Conservation (phyloP, 106 monocot species). For the Allium cepa region DNA sequence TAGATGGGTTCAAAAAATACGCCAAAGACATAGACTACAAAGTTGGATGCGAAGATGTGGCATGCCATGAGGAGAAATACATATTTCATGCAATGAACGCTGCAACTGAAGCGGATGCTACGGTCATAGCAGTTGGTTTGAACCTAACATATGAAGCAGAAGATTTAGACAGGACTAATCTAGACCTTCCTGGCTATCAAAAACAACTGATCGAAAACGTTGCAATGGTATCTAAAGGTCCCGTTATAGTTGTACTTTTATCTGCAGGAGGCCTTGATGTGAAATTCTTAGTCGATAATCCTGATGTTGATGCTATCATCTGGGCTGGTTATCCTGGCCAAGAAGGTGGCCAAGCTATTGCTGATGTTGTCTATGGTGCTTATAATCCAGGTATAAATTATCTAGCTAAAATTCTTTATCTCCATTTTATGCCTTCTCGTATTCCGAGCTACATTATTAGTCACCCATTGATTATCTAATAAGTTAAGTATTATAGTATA, state of each 20-base stretch:
- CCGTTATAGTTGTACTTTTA: slow-evolving; percentile 29
- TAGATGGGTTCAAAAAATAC: slow-evolving; percentile 3
- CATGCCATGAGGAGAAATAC: neutral
- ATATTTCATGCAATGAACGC: slow-evolving; percentile 3
- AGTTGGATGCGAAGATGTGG: slow-evolving; percentile 1
- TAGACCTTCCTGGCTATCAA: slow-evolving; percentile 29
- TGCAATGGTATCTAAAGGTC: slow-evolving; percentile 13
- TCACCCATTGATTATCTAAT: neutral
- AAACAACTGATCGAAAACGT: slow-evolving; percentile 13
- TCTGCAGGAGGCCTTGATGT: slow-evolving; percentile 19
- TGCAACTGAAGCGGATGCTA: slow-evolving; percentile 17
- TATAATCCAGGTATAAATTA: slow-evolving; percentile 26
- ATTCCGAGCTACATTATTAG: too few species aligned
- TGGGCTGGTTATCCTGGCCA: slow-evolving; percentile 44
- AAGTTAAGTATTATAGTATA: too few species aligned
- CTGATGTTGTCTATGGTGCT: slow-evolving; percentile 30
- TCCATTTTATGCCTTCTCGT: too few species aligned
- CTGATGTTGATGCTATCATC: slow-evolving; percentile 22
- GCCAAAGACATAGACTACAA: neutral
- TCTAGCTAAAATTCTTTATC: too few species aligned
- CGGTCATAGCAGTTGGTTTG: slow-evolving; percentile 22
- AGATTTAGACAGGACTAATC: slow-evolving; percentile 14
- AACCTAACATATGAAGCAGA: slow-evolving; percentile 16
- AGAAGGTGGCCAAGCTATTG: slow-evolving; percentile 36
- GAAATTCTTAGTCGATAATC: slow-evolving; percentile 3